A percentile compares a stretch with the other conserved stretches of the same genome.
Evolutionary conservation across 1,139 yeast species (phyloP).

Genomic region (Debaryomyces sp.): DNA sequence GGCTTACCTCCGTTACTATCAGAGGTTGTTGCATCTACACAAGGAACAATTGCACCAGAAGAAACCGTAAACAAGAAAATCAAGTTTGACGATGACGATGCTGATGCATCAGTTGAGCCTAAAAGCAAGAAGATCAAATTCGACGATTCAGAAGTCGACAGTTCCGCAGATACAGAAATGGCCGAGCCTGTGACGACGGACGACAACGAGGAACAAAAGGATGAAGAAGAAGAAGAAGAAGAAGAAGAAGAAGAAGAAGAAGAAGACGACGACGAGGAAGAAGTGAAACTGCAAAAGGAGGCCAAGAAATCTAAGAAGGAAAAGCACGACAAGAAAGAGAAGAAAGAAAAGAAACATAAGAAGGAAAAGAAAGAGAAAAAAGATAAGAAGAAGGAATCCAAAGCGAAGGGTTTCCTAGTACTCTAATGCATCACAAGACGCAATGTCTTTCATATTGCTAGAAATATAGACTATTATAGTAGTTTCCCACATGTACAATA

Average conservation of each 20-base stretch:
- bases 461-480: slow-evolving; percentile 2
- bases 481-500: slow-evolving; percentile 7
- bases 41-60: slow-evolving; percentile 12
- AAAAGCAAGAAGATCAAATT: slow-evolving; percentile 33
- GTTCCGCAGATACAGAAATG: slow-evolving; percentile 13
- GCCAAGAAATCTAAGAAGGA: slow-evolving; percentile 20
- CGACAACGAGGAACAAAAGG: slow-evolving; percentile 19
- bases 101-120: slow-evolving; percentile 19
- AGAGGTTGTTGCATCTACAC: slow-evolving; percentile 18
- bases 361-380: slow-evolving; percentile 22
- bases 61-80: slow-evolving; percentile 27
- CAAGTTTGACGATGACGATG: slow-evolving; percentile 23
- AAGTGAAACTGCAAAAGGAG: slow-evolving; percentile 13
- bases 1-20: slow-evolving; percentile 67
- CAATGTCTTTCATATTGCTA: neutral
- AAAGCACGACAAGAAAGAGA: slow-evolving; percentile 23
- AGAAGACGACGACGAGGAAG: slow-evolving; percentile 19
- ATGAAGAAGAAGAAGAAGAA: slow-evolving; percentile 19
- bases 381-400: slow-evolving; percentile 20
- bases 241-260: slow-evolving; percentile 20
- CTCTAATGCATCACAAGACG: neutral
- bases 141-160: slow-evolving; percentile 15
- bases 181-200: slow-evolving; percentile 16
- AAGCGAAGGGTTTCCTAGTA: slow-evolving; percentile 3
- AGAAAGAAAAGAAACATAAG: slow-evolving; percentile 41